Evolutionary conservation across 2,329 filamentous ascomycete species (phyloP), one percentile per base, ranked within the genome.

Genomic region (Orbilia brochopaga): DNA sequence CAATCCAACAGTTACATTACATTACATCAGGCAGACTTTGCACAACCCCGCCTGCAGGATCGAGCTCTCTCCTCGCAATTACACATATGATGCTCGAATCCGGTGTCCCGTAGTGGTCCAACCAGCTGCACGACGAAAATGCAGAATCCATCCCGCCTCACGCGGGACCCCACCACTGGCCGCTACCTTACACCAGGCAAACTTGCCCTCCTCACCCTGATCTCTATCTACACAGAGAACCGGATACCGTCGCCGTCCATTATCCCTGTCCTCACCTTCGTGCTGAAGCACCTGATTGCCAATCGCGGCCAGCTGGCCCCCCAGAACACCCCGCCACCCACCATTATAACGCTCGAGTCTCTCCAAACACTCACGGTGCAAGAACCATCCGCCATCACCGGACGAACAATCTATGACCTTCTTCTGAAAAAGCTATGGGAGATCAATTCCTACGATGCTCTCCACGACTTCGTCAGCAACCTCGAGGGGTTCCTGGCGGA

Each of bases 121-220:
- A 32, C 27, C 27, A 32, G 27, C 27, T 32, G 27, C 3, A 32
- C 27, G 27, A n/a, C 19, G 21, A 50, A 11, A 24, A 70, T 70
- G 66, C 66, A 70, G 59, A 70, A 35, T 59, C 58, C 58, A 51
- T 63, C 66, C 54, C 66, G 66, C 37, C 66, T 44, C 30, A 13
- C 59, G 58, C 66, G 66, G 44, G 66, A 70, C 59, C 66, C 66
- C 66, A 70, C 66, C 66, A 70, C 66, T 8, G 66, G 66, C 27
- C 66, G 67, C 37, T 96, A 89, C 79, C 84, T 97, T 51, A 96
- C 90, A n/a, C 90, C 93, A 11, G 88, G 91, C 75, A 96, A 94
- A 78, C 85, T 97, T 75, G 88, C 89, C 77, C 84, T 97, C 23
- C 84, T 97, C 62, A 86, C 87, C 61, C 85, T 99, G 59, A 85